Base-by-base conservation (phyloP, 2,329 filamentous ascomycete species). In the Aureobasidium sp. region DNA sequence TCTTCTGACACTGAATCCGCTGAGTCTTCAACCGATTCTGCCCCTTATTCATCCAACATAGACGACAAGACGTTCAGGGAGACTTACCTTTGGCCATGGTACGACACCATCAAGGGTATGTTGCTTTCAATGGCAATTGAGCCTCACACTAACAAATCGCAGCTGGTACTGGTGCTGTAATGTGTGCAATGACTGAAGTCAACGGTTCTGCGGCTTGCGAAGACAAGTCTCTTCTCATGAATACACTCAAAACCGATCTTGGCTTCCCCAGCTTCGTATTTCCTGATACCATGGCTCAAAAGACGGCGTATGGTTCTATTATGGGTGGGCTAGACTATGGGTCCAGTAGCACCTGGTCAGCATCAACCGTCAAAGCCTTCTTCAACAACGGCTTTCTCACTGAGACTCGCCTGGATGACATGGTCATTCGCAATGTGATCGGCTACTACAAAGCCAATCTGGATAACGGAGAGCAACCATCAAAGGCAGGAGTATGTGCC, bases 241-340 rank as follows among this genome's bases (percentile, higher is more conserved):
- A 85, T 48, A 75, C 93, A 2, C 78, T 94, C 67, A 94, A 93
- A 76, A 82, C 83, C 31, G 89, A 94, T 73, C 79, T 92, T 0
- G 89, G 88, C 49, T 93, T 92, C 75, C 87, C 90, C 66, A 89
- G 89, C 0, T 90, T 90, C 68, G 81, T 93, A 60, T 83, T 90
- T 79, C 85, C 83, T 0, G 56, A 59, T 19, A 29, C 27, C 14
- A 37, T 17, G 11, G 56, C 24, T 37, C 56, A 59, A 17, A 59
- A 52, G n/a, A 49, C 48, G 8, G 48, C 52, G 2, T 15, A 48
- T 39, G 27, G 27, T 11, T 48, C 49, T 5, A 53, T 39, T n/a
- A 24, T 42, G 7, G 49, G 50, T 47, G 40, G 85, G 71, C 84
- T 82, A 22, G 89, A 92, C 71, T 91, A 88, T 86, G 78, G 82